Conservation (phyloP, 805 yeast species). For the Novakomyces olei region DNA sequence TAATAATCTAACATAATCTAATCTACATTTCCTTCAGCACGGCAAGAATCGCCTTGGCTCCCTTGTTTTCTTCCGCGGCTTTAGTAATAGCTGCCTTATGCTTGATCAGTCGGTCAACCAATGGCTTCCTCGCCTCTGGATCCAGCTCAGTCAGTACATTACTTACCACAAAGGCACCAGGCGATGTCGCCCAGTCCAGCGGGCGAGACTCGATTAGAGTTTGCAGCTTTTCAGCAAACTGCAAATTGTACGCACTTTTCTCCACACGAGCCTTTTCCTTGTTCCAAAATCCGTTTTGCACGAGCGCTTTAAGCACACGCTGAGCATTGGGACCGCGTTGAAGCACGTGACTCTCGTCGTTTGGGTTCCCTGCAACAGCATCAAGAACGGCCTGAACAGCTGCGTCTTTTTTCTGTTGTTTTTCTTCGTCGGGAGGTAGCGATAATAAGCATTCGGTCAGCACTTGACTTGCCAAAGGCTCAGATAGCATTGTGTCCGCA, state of each 20-base stretch:
- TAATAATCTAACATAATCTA: not conserved
- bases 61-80: slow-evolving; percentile 15
- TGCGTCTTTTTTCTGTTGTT: no score
- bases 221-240: slow-evolving; percentile 24
- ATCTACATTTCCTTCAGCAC: no score
- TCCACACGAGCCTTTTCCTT: slow-evolving; percentile 32
- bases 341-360: slow-evolving; percentile 38
- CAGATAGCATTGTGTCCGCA: slow-evolving; percentile 32
- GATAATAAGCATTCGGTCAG: slow-evolving; percentile 50
- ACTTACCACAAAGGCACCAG: slow-evolving; percentile 63
- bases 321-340: slow-evolving; percentile 50
- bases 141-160: slow-evolving; percentile 50
- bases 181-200: slow-evolving; percentile 44
- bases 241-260: slow-evolving; percentile 29
- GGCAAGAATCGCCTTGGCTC: slow-evolving; percentile 15
- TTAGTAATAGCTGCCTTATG: slow-evolving; percentile 11
- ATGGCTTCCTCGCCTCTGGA: slow-evolving; percentile 19
- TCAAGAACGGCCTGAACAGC: slow-evolving; percentile 36
- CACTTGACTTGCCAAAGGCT: slow-evolving; percentile 66
- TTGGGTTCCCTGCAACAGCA: slow-evolving; percentile 36
- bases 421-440: slow-evolving; percentile 24
- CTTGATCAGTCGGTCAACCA: slow-evolving; percentile 31
- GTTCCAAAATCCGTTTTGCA: slow-evolving; percentile 73
- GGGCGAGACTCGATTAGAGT: slow-evolving; percentile 34
- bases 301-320: slow-evolving; percentile 50